phyloP scores from a whole-genome alignment of 148 eudicot species.

The Selenicereus undatus region DNA sequence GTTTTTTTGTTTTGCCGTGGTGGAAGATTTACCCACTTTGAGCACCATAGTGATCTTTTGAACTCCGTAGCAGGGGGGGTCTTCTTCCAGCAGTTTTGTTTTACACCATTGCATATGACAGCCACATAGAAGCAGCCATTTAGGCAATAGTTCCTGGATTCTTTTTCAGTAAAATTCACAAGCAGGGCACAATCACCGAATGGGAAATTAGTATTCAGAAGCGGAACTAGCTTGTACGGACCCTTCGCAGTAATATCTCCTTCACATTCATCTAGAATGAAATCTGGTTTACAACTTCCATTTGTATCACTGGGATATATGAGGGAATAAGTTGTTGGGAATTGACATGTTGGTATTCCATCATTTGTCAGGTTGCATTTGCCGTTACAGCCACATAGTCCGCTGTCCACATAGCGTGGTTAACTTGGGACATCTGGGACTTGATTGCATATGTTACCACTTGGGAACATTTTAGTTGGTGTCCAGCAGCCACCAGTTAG shows the following conservation, averaged over 20 bases:
- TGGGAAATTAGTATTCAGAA: neutral
- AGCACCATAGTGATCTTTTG: neutral
- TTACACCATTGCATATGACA: neutral
- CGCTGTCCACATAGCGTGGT: neutral
- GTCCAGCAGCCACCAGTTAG: slow-evolving; percentile 30
- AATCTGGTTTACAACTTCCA: slow-evolving; percentile 29
- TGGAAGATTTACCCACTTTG: slow-evolving; percentile 15
- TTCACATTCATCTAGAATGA: neutral
- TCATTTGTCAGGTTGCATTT: slow-evolving; percentile 17
- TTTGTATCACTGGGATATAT: slow-evolving; percentile 21
- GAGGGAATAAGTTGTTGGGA: slow-evolving; percentile 23
- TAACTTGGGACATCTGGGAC: too few relatives aligned
- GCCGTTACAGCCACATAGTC: slow-evolving; percentile 32
- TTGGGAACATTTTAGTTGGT: neutral
- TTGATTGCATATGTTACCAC: too few relatives aligned
- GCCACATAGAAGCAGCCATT: slow-evolving; percentile 45
- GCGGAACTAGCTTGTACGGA: slow-evolving; percentile 20
- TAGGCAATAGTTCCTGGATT: slow-evolving; percentile 29
- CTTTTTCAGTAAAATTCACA: neutral
- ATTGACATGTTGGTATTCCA: slow-evolving; percentile 24
- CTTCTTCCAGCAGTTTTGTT: slow-evolving; percentile 17
- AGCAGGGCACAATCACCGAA: neutral
- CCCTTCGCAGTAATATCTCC: slow-evolving; percentile 8
- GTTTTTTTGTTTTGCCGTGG: neutral
- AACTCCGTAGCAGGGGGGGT: slow-evolving; percentile 22